Percentiles rank a stretch among this genome's conserved stretches.
These are phyloP conservation scores for Aethionema arabicum DNA, from an alignment of 345 rosid genomes.

Conservation along the genomic window DNA sequence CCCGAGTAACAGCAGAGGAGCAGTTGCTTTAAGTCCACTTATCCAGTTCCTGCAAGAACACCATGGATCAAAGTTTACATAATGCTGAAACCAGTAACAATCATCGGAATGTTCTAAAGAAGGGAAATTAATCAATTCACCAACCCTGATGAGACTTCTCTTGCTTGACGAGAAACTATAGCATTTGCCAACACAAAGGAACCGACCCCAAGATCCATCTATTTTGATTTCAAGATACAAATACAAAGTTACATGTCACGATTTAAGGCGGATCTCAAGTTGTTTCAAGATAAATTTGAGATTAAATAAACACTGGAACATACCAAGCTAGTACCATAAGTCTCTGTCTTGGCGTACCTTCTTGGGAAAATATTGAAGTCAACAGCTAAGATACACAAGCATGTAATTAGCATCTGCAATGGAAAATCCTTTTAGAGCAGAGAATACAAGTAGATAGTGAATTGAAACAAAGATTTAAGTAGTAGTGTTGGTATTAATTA, in stretches of 20 bases:
- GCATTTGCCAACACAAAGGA: constrained; percentile 81
- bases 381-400: constrained; percentile 88
- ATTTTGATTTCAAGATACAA: constrained; percentile 30
- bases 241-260: constrained; percentile 2
- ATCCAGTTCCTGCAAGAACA: constrained; percentile 51
- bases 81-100: constrained; percentile 3
- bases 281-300: background rate
- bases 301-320: constrained; percentile 10
- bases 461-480: constrained; percentile 7
- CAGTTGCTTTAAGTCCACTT: constrained; percentile 48
- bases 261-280: background rate
- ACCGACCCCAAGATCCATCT: constrained; percentile 99
- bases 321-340: constrained; percentile 84
- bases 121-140: constrained; percentile 26
- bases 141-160: constrained; percentile 54
- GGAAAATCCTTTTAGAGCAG: constrained; percentile 15
- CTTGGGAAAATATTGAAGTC: constrained; percentile 88
- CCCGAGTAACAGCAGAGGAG: constrained; percentile 70
- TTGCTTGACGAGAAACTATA: constrained; percentile 82
- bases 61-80: background rate
- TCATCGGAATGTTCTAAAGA: background rate
- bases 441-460: constrained; percentile 3
- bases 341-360: constrained; percentile 83
- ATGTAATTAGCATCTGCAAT: constrained; percentile 77
- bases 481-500: constrained; percentile 22